Evolutionary conservation across 768 basidiomycete species (phyloP).

Genomic region (Bullera alba): DNA sequence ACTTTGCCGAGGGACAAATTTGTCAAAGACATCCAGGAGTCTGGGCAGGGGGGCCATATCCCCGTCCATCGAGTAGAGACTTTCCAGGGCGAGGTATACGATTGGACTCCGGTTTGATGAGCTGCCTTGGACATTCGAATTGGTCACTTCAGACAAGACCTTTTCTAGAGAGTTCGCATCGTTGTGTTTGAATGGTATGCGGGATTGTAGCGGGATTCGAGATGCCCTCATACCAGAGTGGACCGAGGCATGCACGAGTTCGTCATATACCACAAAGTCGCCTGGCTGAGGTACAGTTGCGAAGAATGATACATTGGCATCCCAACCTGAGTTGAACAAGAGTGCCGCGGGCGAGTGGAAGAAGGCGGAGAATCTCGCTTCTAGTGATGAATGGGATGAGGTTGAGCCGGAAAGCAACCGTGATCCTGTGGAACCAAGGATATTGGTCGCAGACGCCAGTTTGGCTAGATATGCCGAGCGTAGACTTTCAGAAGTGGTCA

Average conservation of each 20-base stretch:
- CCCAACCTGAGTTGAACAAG: slow-evolving; percentile 87
- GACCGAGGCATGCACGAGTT: slow-evolving; percentile 81
- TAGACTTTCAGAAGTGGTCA: slow-evolving; percentile 58
- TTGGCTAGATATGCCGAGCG: slow-evolving; percentile 57
- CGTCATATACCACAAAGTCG: slow-evolving; percentile 75
- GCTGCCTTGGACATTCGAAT: not conserved
- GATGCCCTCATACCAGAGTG: slow-evolving; percentile 80
- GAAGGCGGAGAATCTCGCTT: slow-evolving; percentile 60
- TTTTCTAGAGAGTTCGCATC: slow-evolving; percentile 53
- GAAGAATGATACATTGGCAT: slow-evolving; percentile 85
- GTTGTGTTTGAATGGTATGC: slow-evolving; percentile 67
- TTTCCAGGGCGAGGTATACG: slow-evolving; percentile 78
- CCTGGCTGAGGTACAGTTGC: slow-evolving; percentile 66
- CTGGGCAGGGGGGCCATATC: slow-evolving; percentile 69
- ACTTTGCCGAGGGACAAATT: slow-evolving; percentile 57
- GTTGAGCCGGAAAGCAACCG: slow-evolving; percentile 72
- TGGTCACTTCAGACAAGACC: slow-evolving; percentile 50
- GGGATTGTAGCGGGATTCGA: slow-evolving; percentile 39
- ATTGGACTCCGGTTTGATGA: slow-evolving; percentile 43
- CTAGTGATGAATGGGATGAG: slow-evolving; percentile 60
- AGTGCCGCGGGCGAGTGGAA: slow-evolving; percentile 62
- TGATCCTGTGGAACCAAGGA: slow-evolving; percentile 83
- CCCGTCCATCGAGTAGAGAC: slow-evolving; percentile 92
- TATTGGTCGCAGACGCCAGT: slow-evolving; percentile 51
- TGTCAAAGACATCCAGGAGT: slow-evolving; percentile 57